These are phyloP conservation scores for Collariella sp. DNA, from an alignment of 495 filamentous ascomycete species.

Conservation along the genomic window DNA sequence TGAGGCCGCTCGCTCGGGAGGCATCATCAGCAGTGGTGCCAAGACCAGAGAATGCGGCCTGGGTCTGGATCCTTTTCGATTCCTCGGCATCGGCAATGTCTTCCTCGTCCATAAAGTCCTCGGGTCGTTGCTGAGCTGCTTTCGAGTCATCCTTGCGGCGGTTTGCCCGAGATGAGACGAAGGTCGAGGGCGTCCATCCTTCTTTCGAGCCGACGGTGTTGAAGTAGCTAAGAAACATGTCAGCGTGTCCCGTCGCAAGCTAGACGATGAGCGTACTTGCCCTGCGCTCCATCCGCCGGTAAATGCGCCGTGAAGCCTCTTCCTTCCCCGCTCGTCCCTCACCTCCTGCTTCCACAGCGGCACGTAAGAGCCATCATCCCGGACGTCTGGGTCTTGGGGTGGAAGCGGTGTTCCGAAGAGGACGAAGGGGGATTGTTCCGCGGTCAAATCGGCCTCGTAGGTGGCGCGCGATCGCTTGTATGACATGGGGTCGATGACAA, in stretches of 20 bases:
- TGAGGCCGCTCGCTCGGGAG: constrained; percentile 46
- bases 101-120: constrained; percentile 99
- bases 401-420: constrained; percentile 83
- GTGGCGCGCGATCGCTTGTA: constrained; percentile 68
- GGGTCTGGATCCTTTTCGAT: constrained; percentile 60
- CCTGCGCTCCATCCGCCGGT: constrained; percentile 96
- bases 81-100: constrained; percentile 85
- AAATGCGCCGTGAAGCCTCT: constrained; percentile 91
- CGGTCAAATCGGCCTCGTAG: constrained; percentile 69
- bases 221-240: constrained; percentile 60
- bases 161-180: constrained; percentile 80
- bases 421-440: constrained; percentile 68
- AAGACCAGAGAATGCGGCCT: constrained; percentile 63
- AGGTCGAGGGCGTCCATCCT: constrained; percentile 88
- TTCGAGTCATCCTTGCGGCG: constrained; percentile 58
- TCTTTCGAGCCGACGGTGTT: constrained; percentile 98
- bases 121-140: constrained; percentile 51
- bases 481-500: constrained; percentile 48
- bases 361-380: constrained; percentile 90
- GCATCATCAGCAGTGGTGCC: constrained; percentile 57
- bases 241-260: not conserved
- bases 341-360: constrained; percentile 97
- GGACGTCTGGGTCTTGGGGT: constrained; percentile 61
- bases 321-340: constrained; percentile 83
- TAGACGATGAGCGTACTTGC: constrained; percentile 38